Evolutionary conservation across 129 eudicot genomes (phyloP).

Genomic region (Flaveria ramosissima): DNA sequence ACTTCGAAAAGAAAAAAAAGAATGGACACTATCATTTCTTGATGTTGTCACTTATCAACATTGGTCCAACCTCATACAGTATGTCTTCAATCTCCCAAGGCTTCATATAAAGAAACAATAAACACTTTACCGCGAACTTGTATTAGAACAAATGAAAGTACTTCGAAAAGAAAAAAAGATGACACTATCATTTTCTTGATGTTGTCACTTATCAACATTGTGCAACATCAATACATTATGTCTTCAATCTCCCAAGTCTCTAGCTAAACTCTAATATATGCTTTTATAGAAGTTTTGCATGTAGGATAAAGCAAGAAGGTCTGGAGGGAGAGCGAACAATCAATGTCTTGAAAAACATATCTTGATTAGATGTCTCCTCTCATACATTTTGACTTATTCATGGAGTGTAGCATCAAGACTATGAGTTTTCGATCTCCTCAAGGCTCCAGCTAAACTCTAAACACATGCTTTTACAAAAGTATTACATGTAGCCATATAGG

Average conservation of each 20-base stretch:
- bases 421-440: constrained; percentile 19
- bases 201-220: background rate
- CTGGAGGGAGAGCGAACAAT: constrained; percentile 47
- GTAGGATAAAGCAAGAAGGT: constrained; percentile 36
- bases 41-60: background rate
- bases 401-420: constrained; percentile 11
- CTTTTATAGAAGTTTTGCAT: constrained; percentile 14
- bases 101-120: too few species aligned
- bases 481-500: constrained; percentile 29
- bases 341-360: constrained; percentile 29
- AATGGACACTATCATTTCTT: background rate
- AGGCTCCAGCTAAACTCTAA: constrained; percentile 20
- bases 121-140: too few species aligned
- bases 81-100: constrained; percentile 16
- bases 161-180: too few species aligned
- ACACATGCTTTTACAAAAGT: constrained; percentile 10
- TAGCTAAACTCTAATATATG: constrained; percentile 20
- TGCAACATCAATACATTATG: constrained; percentile 11
- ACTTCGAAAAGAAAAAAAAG: background rate
- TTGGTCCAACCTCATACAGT: background rate
- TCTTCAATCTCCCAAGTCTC: constrained; percentile 21
- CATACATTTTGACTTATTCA: background rate
- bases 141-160: background rate
- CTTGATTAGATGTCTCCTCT: background rate
- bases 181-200: background rate